Evolutionary conservation across 805 yeast species (phyloP).

Genomic region (Wickerhamomyces chambardii): DNA sequence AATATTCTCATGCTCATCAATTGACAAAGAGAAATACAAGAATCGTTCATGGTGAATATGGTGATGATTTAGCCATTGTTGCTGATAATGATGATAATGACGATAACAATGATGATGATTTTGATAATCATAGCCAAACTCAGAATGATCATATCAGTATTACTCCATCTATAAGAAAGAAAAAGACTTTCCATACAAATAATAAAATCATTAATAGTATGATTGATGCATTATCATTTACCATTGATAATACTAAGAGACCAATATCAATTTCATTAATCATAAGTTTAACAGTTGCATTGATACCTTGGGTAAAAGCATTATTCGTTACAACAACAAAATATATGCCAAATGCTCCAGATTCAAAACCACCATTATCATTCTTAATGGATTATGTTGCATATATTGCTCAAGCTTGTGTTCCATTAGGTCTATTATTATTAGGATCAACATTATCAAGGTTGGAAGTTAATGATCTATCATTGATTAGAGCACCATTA

Average conservation of each 20-base stretch:
- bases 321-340: conserved; percentile 46
- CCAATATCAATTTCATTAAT: conserved; percentile 73
- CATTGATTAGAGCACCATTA: conserved; percentile 34
- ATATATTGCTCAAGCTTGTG: conserved; percentile 83
- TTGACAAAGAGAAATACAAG: not conserved
- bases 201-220: conserved; percentile 3
- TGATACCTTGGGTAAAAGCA: conserved; percentile 85
- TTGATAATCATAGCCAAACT: conserved; percentile 6
- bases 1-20: conserved; percentile 20
- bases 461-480: conserved; percentile 45
- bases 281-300: conserved; percentile 54
- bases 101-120: conserved; percentile 5
- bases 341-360: conserved; percentile 71
- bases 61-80: not conserved
- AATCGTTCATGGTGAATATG: not conserved
- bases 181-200: not conserved
- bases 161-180: conserved; percentile 5
- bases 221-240: conserved; percentile 19
- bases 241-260: conserved; percentile 46
- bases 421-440: conserved; percentile 78
- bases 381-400: conserved; percentile 75
- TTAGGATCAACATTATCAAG: conserved; percentile 89
- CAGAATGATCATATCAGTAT: conserved; percentile 8
- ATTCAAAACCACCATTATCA: conserved; percentile 73
- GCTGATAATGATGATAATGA: not conserved